These are phyloP conservation scores for Yamadazyma aaseri DNA, from an alignment of 1,139 yeast genomes.

Conservation along the genomic window DNA sequence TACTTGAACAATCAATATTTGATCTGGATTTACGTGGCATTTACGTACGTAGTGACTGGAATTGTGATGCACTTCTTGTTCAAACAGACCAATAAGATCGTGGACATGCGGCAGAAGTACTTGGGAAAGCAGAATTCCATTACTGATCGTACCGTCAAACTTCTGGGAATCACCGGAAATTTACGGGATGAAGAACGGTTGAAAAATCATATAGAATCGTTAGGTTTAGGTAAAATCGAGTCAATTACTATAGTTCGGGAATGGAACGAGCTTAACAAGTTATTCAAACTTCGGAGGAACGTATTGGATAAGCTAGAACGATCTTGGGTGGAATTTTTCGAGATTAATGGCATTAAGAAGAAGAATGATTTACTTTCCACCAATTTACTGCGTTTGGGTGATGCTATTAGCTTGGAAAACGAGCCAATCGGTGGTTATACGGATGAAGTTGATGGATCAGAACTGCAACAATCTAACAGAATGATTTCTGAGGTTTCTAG, in stretches of 20 bases:
- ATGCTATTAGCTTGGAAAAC: not conserved
- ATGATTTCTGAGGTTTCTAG: not conserved
- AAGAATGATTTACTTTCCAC: slow-evolving; percentile 30
- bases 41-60: slow-evolving; percentile 42
- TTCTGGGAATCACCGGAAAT: slow-evolving; percentile 64
- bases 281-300: slow-evolving; percentile 58
- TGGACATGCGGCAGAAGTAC: slow-evolving; percentile 40
- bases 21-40: slow-evolving; percentile 41
- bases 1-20: slow-evolving; percentile 21
- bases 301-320: slow-evolving; percentile 61
- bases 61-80: slow-evolving; percentile 34
- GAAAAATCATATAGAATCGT: slow-evolving; percentile 68
- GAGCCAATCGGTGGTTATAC: not conserved
- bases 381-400: slow-evolving; percentile 18
- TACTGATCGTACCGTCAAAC: slow-evolving; percentile 46
- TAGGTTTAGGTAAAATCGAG: slow-evolving; percentile 79
- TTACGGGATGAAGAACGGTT: slow-evolving; percentile 68
- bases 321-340: slow-evolving; percentile 75
- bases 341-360: slow-evolving; percentile 31
- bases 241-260: slow-evolving; percentile 77
- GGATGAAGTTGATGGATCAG: not conserved
- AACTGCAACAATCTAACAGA: not conserved
- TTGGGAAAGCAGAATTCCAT: slow-evolving; percentile 44
- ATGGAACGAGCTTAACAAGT: slow-evolving; percentile 70
- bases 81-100: slow-evolving; percentile 35